Evolutionary conservation across 805 yeast species (phyloP).

Genomic region (Zygosaccharomyces rouxii): DNA sequence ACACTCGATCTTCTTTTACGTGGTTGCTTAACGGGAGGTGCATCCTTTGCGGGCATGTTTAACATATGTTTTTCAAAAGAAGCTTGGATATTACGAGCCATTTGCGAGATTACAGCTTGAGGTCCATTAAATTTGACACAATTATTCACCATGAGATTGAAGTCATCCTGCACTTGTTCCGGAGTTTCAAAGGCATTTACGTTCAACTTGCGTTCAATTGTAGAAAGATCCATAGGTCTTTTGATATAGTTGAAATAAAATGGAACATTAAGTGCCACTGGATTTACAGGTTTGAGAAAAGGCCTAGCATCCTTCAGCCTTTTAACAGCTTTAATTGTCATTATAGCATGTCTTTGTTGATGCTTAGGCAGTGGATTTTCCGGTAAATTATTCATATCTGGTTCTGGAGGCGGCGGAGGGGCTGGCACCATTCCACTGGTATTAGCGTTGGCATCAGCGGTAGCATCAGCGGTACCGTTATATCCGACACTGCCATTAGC

Average conservation of each 20-base stretch:
- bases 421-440: slow-evolving; percentile 46
- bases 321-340: slow-evolving; percentile 79
- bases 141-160: slow-evolving; percentile 78
- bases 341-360: slow-evolving; percentile 74
- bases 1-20: slow-evolving; percentile 23
- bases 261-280: slow-evolving; percentile 82
- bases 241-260: slow-evolving; percentile 77
- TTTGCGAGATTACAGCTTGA: slow-evolving; percentile 74
- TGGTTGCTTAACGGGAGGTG: slow-evolving; percentile 31
- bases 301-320: slow-evolving; percentile 91
- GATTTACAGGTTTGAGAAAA: slow-evolving; percentile 86
- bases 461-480: slow-evolving; percentile 6
- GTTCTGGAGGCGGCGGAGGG: slow-evolving; percentile 69
- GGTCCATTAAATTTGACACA: slow-evolving; percentile 84
- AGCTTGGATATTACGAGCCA: slow-evolving; percentile 88
- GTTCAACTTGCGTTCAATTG: slow-evolving; percentile 76
- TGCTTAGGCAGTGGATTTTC: slow-evolving; percentile 68
- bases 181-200: slow-evolving; percentile 69
- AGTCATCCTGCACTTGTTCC: slow-evolving; percentile 66
- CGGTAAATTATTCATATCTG: slow-evolving; percentile 68
- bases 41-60: slow-evolving; percentile 73
- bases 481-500: slow-evolving; percentile 1
- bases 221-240: slow-evolving; percentile 89
- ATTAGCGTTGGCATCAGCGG: slow-evolving; percentile 1
- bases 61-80: slow-evolving; percentile 90